Evolutionary conservation across 306 rosid genomes (phyloP).

Genomic region (Inga oerstediana): DNA sequence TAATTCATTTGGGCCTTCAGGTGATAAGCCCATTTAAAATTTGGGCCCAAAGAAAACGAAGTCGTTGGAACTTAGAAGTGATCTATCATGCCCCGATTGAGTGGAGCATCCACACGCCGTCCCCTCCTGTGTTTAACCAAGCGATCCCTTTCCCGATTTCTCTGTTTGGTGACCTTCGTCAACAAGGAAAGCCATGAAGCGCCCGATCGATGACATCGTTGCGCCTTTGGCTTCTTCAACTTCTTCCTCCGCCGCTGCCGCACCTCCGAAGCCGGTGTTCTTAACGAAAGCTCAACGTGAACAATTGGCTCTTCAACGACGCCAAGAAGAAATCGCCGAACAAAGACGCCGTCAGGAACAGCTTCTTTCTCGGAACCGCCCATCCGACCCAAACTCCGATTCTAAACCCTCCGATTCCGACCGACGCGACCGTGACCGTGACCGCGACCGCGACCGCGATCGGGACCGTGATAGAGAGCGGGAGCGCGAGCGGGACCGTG

Average conservation of each 20-base stretch:
- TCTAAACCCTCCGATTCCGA: background rate
- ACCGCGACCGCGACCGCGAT: background rate
- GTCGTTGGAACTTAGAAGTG: background rate
- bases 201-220: background rate
- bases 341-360: background rate
- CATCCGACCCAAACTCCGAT: background rate
- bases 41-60: background rate
- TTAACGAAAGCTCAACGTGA: background rate
- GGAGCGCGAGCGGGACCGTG: background rate
- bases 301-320: background rate
- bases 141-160: background rate
- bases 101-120: background rate
- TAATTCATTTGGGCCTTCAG: background rate
- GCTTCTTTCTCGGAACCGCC: background rate
- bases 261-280: background rate
- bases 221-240: background rate
- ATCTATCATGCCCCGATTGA: background rate
- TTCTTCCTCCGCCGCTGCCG: background rate
- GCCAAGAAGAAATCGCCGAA: background rate
- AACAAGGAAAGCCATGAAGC: background rate
- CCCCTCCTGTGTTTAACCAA: constrained; percentile 6
- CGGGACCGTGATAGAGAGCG: background rate
- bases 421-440: background rate
- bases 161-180: background rate
- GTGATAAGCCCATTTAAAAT: background rate